Evolutionary conservation across 805 yeast species (phyloP).

Genomic region (Ogataea pilisensis): DNA sequence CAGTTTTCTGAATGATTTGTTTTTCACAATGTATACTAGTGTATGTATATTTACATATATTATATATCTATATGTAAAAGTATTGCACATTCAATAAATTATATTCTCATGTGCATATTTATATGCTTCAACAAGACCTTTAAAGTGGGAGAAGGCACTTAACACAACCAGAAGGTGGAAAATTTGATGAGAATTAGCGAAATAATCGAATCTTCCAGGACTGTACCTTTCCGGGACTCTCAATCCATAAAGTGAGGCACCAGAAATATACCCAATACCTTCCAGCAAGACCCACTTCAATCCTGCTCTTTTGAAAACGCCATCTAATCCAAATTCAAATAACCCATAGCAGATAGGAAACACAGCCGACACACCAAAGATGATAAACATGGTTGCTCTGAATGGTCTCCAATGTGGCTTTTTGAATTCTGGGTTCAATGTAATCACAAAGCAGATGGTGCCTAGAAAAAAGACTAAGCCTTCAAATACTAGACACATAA

Average conservation of each 20-base stretch:
- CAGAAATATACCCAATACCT: conserved; percentile 70
- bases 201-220: conserved; percentile 63
- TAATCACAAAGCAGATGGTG: conserved; percentile 52
- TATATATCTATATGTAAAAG: too few relatives aligned
- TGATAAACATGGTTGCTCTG: conserved; percentile 73
- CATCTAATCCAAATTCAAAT: conserved; percentile 42
- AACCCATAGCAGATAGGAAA: conserved; percentile 63
- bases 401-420: conserved; percentile 67
- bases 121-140: conserved; percentile 57
- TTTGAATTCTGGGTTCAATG: conserved; percentile 65
- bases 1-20: conserved; percentile 40
- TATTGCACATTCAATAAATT: not conserved
- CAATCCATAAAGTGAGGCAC: conserved; percentile 75
- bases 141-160: conserved; percentile 73
- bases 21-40: too few relatives aligned
- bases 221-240: conserved; percentile 69
- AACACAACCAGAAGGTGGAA: conserved; percentile 75
- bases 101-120: conserved; percentile 38
- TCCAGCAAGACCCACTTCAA: conserved; percentile 62
- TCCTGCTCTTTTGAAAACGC: conserved; percentile 48
- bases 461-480: conserved; percentile 54
- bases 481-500: conserved; percentile 35
- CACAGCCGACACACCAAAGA: conserved; percentile 74
- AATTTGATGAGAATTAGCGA: conserved; percentile 83
- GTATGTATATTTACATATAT: too few relatives aligned